A percentile compares a stretch with the other conserved stretches of the same genome.
These are phyloP conservation scores for Filobasidium wieringae DNA, from an alignment of 768 basidiomycete species.

Conservation along the genomic window DNA sequence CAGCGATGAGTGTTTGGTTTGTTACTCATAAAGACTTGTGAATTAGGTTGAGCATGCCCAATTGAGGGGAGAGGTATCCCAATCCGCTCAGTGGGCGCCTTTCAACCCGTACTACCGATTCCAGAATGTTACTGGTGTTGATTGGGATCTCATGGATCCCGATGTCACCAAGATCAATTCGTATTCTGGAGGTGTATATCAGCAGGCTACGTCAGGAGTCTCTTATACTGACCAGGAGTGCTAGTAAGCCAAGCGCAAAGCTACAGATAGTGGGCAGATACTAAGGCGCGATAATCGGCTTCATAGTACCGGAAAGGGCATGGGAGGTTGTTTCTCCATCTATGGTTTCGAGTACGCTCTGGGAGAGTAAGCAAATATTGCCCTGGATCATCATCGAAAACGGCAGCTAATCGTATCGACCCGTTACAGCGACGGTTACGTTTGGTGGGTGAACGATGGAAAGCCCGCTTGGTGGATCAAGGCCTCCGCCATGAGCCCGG, in stretches of 20 bases:
- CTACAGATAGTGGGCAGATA: background rate
- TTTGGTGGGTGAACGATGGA: constrained; percentile 69
- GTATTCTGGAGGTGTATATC: constrained; percentile 41
- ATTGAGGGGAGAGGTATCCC: constrained; percentile 54
- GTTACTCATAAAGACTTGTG: background rate
- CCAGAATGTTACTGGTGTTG: constrained; percentile 36
- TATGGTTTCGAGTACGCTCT: constrained; percentile 77
- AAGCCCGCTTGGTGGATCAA: constrained; percentile 50
- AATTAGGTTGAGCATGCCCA: constrained; percentile 2
- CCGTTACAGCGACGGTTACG: constrained; percentile 53
- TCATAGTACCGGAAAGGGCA: constrained; percentile 32
- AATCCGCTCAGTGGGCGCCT: constrained; percentile 58
- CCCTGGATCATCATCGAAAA: no score
- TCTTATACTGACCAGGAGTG: constrained; percentile 60
- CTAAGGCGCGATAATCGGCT: background rate
- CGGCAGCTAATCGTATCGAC: no score
- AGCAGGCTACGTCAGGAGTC: constrained; percentile 51
- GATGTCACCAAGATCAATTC: constrained; percentile 37
- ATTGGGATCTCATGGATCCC: constrained; percentile 24
- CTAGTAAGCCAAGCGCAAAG: constrained; percentile 44
- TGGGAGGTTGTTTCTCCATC: constrained; percentile 48
- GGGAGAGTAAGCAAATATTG: constrained; percentile 52
- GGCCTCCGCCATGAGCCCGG: constrained; percentile 48
- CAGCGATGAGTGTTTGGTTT: no score
- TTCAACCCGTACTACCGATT: constrained; percentile 59